Evolutionary conservation across 805 yeast species (phyloP), one percentile per base, ranked within the genome.

Genomic region (Nakazawaea molendinolei): DNA sequence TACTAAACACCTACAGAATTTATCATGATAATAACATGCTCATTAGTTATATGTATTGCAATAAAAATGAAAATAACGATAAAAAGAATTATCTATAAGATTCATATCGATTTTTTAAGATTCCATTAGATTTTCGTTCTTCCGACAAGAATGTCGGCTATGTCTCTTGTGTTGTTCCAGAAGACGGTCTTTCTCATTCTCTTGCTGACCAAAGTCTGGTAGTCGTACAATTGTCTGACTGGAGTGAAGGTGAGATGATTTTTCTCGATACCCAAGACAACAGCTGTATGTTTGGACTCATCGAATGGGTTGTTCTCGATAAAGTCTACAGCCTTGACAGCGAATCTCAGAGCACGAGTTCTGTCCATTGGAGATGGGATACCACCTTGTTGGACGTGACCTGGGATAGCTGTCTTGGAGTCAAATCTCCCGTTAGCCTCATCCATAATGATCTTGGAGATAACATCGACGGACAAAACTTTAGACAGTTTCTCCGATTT

Each of bases 141-240:
- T 26, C 90, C 92, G 27, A 82, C 95, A 56, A 90, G 66, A 60
- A 78, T 79, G 63, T 87, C 95, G 39, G 90, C 84, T 53, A 85
- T 74, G 33, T 79, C 81, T 52, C 94, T 72, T 34, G 79, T 65
- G 21, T 67, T 67, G 33, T 69, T 66, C 98, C 98, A 92, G 60
- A 83, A 86, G 33, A 87, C 79, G 40, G 67, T 63, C 67, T 85
- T 87, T 50, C 97, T 95, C 74, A 92, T 79, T 68, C 99, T 81
- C 58, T 67, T 74, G 16, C 61, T 67, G 24, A 84, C 56, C 48
- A 85, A 86, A 13, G 97, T 86, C 61, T 92, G 97, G 53, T 66
- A 80, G 54, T 89, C 95, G 61, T 84, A 89, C 46, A 90, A 68
- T 41, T 71, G 73, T 55, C 84, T 71, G 39, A 92, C 72, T 8